A percentile compares a stretch with the other conserved stretches of the same genome.
These are phyloP conservation scores for Dendrobium chrysotoxum DNA, from an alignment of 106 monocot genomes.

Conservation along the genomic window DNA sequence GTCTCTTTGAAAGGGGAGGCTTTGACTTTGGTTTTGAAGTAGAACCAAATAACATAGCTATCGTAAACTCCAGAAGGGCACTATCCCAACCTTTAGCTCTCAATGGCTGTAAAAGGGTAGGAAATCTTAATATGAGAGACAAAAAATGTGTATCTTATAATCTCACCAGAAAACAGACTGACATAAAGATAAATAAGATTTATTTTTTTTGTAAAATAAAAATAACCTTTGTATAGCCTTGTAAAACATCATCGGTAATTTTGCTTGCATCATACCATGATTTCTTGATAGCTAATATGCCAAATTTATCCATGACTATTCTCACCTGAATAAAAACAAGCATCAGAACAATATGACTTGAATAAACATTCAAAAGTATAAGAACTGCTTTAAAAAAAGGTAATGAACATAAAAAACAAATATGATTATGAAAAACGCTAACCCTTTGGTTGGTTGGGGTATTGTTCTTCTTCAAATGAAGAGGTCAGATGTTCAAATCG, in stretches of 20 bases:
- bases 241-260: constrained; percentile 59
- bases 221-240: constrained; percentile 83
- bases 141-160: background rate
- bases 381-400: background rate
- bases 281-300: constrained; percentile 44
- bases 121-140: background rate
- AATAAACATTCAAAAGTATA: background rate
- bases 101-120: constrained; percentile 51
- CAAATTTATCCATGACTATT: constrained; percentile 76
- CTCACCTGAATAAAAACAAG: constrained; percentile 45
- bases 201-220: background rate
- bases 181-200: no score
- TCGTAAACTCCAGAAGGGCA: constrained; percentile 65
- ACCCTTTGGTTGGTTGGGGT: no score
- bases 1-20: constrained; percentile 37
- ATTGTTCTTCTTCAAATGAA: no score
- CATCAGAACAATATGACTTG: background rate
- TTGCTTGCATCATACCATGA: constrained; percentile 79
- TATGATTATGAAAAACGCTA: no score
- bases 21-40: constrained; percentile 26
- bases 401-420: no score
- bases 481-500: no score
- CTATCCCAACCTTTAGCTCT: constrained; percentile 76
- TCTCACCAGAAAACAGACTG: background rate
- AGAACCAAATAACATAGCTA: constrained; percentile 64